Conservation (phyloP, 768 basidiomycete genomes). For the Mycena indigotica region DNA sequence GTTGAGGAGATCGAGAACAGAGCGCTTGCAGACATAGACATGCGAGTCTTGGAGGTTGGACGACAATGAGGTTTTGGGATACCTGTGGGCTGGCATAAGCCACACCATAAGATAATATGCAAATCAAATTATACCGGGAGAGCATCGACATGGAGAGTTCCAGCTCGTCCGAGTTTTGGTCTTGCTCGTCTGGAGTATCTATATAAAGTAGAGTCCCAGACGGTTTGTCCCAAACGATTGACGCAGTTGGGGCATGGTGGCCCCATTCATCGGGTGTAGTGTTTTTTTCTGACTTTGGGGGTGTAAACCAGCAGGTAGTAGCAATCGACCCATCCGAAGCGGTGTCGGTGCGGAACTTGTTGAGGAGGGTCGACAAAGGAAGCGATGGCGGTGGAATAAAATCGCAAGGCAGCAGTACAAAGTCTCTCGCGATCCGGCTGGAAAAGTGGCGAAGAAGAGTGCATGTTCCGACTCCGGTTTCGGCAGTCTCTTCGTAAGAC, state of each 20-base stretch:
- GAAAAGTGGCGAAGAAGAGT: slow-evolving; percentile 78
- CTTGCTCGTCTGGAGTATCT: slow-evolving; percentile 68
- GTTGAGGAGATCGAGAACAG: slow-evolving; percentile 70
- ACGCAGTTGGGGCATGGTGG: slow-evolving; percentile 39
- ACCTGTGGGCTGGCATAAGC: too few relatives aligned
- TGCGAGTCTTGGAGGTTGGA: slow-evolving; percentile 80
- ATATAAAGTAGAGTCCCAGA: slow-evolving; percentile 71
- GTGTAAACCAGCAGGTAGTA: slow-evolving; percentile 67
- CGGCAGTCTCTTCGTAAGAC: slow-evolving; percentile 74
- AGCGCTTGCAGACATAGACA: slow-evolving; percentile 83
- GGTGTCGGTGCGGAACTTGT: slow-evolving; percentile 79
- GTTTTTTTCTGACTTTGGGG: slow-evolving; percentile 54
- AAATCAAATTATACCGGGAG: slow-evolving; percentile 50
- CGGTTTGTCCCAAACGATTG: slow-evolving; percentile 70
- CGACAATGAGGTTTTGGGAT: slow-evolving; percentile 71
- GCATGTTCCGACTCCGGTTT: slow-evolving; percentile 69
- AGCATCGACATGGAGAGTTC: slow-evolving; percentile 77
- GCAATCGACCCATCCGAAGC: slow-evolving; percentile 64
- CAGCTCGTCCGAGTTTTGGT: slow-evolving; percentile 70
- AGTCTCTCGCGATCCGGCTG: slow-evolving; percentile 76
- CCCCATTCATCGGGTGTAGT: slow-evolving; percentile 70
- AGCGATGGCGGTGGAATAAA: slow-evolving; percentile 79
- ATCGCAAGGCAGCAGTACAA: slow-evolving; percentile 89
- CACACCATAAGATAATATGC: too few relatives aligned
- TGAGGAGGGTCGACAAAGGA: slow-evolving; percentile 67